Conservation (phyloP, 2,329 filamentous ascomycete species). For the Colletotrichum viniferum region DNA sequence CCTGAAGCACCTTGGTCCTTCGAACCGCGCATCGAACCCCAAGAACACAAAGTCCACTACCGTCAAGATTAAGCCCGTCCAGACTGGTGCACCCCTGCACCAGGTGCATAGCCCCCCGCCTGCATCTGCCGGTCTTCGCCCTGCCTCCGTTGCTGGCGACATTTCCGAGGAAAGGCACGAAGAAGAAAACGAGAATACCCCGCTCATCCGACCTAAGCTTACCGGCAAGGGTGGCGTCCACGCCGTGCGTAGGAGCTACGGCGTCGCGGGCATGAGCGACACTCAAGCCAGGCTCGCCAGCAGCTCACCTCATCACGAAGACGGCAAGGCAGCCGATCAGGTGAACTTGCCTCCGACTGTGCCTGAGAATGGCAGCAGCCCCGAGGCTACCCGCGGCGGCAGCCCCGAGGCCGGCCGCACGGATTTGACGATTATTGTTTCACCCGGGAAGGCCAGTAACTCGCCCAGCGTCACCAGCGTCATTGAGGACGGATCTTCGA, state of each 20-base stretch:
- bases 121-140: conserved; percentile 23
- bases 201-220: conserved; percentile 20
- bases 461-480: conserved; percentile 6
- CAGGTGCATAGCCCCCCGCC: conserved; percentile 13
- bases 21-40: conserved; percentile 69
- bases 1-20: conserved; percentile 69
- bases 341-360: conserved; percentile 3
- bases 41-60: conserved; percentile 65
- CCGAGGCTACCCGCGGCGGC: not conserved
- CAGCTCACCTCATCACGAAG: not conserved
- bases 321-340: not conserved
- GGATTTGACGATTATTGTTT: conserved; percentile 14
- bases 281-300: conserved; percentile 18
- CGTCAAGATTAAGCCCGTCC: conserved; percentile 71
- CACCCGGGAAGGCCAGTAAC: conserved; percentile 9
- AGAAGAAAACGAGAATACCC: conserved; percentile 16
- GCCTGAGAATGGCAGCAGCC: not conserved
- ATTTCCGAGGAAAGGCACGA: not conserved
- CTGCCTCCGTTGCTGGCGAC: conserved; percentile 25
- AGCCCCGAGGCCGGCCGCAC: conserved; percentile 1
- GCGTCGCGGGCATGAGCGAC: conserved; percentile 18
- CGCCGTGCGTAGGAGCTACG: conserved; percentile 22
- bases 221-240: conserved; percentile 29
- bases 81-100: conserved; percentile 42
- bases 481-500: conserved; percentile 6